Base-by-base conservation (phyloP, 306 rosid genomes). In the Prinsepia uniflora region DNA sequence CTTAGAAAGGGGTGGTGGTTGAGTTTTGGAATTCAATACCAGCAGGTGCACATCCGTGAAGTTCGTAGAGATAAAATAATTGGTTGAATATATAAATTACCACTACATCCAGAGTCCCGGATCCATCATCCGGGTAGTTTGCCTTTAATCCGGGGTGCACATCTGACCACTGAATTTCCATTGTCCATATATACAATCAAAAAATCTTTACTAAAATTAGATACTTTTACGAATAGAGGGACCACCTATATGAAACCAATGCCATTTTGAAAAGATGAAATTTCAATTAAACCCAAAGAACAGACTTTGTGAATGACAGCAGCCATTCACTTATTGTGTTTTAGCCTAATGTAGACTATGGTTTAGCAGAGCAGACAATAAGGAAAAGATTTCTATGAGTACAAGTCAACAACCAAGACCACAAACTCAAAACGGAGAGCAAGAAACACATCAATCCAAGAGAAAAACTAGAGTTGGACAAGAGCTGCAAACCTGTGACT, bases 151-250 rank as follows among this genome's bases (percentile, higher is more conserved):
- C 14, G n/a, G 61, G 36, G 81, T 84, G 88, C 85, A 91, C 87
- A 80, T 91, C 96, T 57, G 97, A 87, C 97, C 97, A 91, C 61
- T 91, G 97, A 42, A 89, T 87, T 84, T 91, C 97, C 50, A 55
- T 10, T 10, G 61, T 55, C 61, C 39, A 55, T 19, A 55, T 13
- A 55, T 55, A 15, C 61, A 55, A 20, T 55, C 36, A 20, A 19
- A 22, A 20, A 52, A 52, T 17, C 8, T n/a, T 52, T 0, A 52
- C 9, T 14, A 20, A 34, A 55, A 55, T 10, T 19, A 19, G 36
- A 24, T 20, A 55, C 9, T 55, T 24, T 20, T 20, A 55, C 0
- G 0, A 11, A 19, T 8, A 34, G 15, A 55, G 36, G 61, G 34
- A 55, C 60, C 6, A 19, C 36, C 7, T 0, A 34, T 20, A 55